A percentile compares a stretch with the other conserved stretches of the same genome.
Conservation (phyloP, 1,139 yeast species). For the Magnusiomyces suaveolens region DNA sequence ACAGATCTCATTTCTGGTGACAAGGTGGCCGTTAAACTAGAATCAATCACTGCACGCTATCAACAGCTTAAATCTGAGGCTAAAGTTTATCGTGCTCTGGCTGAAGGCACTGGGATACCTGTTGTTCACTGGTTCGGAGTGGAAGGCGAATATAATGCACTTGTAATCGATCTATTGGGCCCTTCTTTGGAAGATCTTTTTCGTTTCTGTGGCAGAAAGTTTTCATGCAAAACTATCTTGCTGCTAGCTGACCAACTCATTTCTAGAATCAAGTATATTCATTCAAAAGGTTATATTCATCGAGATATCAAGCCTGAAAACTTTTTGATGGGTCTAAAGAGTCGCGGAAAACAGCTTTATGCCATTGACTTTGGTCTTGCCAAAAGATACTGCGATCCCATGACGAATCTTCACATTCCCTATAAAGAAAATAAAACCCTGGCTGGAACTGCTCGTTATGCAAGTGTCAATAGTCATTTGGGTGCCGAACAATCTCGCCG, state of each 20-base stretch:
- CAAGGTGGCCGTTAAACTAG: constrained; percentile 68
- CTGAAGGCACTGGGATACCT: constrained; percentile 79
- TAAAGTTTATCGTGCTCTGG: constrained; percentile 79
- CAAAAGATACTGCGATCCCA: constrained; percentile 90
- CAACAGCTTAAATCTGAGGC: constrained; percentile 95
- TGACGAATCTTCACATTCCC: constrained; percentile 91
- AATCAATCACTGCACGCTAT: constrained; percentile 92
- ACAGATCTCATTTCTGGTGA: constrained; percentile 71
- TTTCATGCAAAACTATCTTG: constrained; percentile 78
- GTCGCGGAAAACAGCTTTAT: constrained; percentile 43
- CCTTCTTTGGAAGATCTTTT: constrained; percentile 93
- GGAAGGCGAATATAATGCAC: constrained; percentile 89
- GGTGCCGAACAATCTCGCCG: constrained; percentile 95
- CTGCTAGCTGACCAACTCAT: constrained; percentile 92
- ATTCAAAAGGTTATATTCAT: constrained; percentile 81
- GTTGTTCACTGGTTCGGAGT: constrained; percentile 95
- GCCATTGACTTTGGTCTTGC: constrained; percentile 89
- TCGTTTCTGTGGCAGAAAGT: constrained; percentile 95
- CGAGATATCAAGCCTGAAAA: constrained; percentile 96
- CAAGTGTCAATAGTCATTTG: constrained; percentile 94
- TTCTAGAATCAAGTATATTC: constrained; percentile 74
- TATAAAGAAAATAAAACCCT: constrained; percentile 89
- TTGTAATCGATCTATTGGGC: constrained; percentile 87
- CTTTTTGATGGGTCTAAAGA: constrained; percentile 64
- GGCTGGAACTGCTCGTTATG: constrained; percentile 94